Conservation (phyloP, 2,329 filamentous ascomycete species). For the Penicillium sclerotiorum region DNA sequence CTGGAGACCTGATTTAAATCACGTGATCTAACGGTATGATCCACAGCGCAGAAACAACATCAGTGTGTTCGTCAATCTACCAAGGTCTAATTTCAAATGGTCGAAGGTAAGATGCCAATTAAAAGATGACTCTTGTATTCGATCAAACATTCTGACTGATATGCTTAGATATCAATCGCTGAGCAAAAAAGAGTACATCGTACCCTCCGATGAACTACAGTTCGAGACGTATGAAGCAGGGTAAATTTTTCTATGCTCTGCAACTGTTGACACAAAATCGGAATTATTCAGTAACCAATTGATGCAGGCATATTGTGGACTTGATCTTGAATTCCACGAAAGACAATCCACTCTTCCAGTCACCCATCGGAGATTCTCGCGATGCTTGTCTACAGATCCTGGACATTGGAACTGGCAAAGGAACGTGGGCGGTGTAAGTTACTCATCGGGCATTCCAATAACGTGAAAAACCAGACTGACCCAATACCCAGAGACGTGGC, state of each 20-base stretch:
- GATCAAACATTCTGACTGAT: no score
- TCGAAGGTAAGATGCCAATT: slow-evolving; percentile 15
- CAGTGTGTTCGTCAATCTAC: slow-evolving; percentile 25
- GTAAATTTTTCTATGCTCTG: slow-evolving; percentile 2
- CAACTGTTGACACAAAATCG: background rate
- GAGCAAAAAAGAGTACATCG: slow-evolving; percentile 19
- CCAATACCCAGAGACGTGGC: slow-evolving; percentile 18
- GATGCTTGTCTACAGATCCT: slow-evolving; percentile 7
- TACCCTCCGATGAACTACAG: slow-evolving; percentile 19
- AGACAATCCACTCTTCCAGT: slow-evolving; percentile 15
- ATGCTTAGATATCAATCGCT: slow-evolving; percentile 21
- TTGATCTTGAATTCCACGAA: slow-evolving; percentile 16
- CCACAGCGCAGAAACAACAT: slow-evolving; percentile 19
- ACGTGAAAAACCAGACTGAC: background rate
- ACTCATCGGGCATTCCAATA: background rate
- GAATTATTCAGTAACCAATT: slow-evolving; percentile 20
- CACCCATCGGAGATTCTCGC: slow-evolving; percentile 12
- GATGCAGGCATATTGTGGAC: slow-evolving; percentile 15
- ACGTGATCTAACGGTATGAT: background rate
- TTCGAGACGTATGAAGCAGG: slow-evolving; percentile 22
- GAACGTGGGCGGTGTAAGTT: slow-evolving; percentile 21
- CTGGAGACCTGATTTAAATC: background rate
- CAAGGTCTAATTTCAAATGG: slow-evolving; percentile 23
- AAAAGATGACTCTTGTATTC: no score
- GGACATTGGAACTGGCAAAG: slow-evolving; percentile 19